Evolutionary conservation across 768 basidiomycete genomes (phyloP).

Genomic region (Fomitopsis serialis): DNA sequence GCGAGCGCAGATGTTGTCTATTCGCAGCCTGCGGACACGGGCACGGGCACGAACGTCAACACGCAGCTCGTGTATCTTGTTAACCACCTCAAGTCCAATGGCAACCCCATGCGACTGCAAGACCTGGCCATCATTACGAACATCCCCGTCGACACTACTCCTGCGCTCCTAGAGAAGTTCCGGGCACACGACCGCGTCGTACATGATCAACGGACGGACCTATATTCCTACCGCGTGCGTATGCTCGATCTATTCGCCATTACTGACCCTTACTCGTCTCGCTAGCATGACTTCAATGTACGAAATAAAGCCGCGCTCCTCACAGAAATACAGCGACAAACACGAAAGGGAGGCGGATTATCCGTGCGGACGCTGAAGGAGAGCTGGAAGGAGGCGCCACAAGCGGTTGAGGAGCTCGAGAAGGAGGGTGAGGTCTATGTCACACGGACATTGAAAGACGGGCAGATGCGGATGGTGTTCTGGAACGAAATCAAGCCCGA

Average conservation of each 20-base stretch:
- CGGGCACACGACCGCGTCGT: constrained; percentile 73
- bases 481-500: constrained; percentile 85
- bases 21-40: constrained; percentile 85
- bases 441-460: constrained; percentile 81
- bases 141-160: constrained; percentile 71
- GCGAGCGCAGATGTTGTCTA: constrained; percentile 59
- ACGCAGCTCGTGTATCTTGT: constrained; percentile 86
- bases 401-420: constrained; percentile 85
- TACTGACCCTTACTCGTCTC: neutral
- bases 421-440: constrained; percentile 84
- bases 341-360: constrained; percentile 79
- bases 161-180: constrained; percentile 73
- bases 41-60: constrained; percentile 74
- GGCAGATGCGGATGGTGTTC: constrained; percentile 78
- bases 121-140: constrained; percentile 81
- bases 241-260: neutral
- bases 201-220: constrained; percentile 77
- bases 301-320: constrained; percentile 79
- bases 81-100: constrained; percentile 69
- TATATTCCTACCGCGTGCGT: constrained; percentile 81
- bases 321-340: constrained; percentile 81
- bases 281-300: constrained; percentile 81
- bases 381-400: constrained; percentile 84
- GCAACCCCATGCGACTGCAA: constrained; percentile 74
- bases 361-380: constrained; percentile 82